These are phyloP conservation scores for Crithidia brevicula DNA, from an alignment of 208 protist species.

Conservation along the genomic window DNA sequence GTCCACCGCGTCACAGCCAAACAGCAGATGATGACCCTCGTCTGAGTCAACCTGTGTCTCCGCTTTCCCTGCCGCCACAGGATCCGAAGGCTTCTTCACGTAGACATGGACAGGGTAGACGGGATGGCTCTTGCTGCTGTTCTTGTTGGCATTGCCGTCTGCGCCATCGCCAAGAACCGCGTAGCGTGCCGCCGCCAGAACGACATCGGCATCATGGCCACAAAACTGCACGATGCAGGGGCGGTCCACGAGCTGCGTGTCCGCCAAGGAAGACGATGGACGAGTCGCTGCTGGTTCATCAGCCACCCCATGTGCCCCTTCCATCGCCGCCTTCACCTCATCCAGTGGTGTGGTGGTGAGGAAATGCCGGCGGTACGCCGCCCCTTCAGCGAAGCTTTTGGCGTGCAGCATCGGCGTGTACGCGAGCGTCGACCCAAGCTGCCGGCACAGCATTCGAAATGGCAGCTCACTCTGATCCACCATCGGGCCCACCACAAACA, in stretches of 20 bases:
- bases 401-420: constrained; percentile 94
- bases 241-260: constrained; percentile 52
- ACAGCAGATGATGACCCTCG: constrained; percentile 20
- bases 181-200: constrained; percentile 63
- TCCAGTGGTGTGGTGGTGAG: constrained; percentile 51
- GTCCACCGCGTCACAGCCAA: constrained; percentile 88
- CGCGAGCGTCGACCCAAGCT: constrained; percentile 78
- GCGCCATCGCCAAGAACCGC: constrained; percentile 59
- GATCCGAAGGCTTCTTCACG: too few relatives aligned
- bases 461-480: constrained; percentile 93
- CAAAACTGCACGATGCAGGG: constrained; percentile 92
- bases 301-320: neutral
- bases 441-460: constrained; percentile 87
- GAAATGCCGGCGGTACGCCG: constrained; percentile 60
- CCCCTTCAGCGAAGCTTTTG: constrained; percentile 55
- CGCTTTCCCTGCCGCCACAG: too few relatives aligned
- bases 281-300: too few relatives aligned
- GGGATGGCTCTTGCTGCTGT: neutral
- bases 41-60: neutral
- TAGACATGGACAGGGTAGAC: constrained; percentile 11
- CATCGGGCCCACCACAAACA: constrained; percentile 91
- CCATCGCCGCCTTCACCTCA: constrained; percentile 27
- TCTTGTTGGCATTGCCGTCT: neutral
- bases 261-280: too few relatives aligned
- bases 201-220: constrained; percentile 62